Evolutionary conservation across 2,329 filamentous ascomycete genomes (phyloP).

Genomic region (Didymella segeticola): DNA sequence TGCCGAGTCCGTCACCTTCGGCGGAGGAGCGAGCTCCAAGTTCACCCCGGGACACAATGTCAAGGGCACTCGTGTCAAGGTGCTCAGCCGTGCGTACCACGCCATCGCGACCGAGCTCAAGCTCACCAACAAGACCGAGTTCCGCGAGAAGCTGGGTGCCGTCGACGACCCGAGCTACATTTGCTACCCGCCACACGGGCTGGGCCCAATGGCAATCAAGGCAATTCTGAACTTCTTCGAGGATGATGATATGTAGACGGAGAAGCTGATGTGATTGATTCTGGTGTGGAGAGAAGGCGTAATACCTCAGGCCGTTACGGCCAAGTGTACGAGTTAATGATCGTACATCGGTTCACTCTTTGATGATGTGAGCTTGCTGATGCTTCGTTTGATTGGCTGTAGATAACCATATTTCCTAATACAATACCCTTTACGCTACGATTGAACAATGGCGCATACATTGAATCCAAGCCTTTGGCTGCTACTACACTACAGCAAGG

Average conservation of each 20-base stretch:
- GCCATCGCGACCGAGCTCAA: constrained; percentile 82
- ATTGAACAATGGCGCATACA: not conserved
- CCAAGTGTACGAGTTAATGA: constrained; percentile 11
- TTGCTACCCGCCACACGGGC: constrained; percentile 84
- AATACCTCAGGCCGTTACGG: constrained; percentile 29
- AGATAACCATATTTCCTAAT: constrained; percentile 15
- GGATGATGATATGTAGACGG: constrained; percentile 51
- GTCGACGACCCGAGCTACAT: constrained; percentile 86
- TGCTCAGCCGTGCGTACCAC: constrained; percentile 82
- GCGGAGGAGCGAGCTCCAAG: constrained; percentile 77
- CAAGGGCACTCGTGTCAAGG: constrained; percentile 78
- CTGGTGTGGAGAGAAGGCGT: constrained; percentile 12
- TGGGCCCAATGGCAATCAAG: constrained; percentile 80
- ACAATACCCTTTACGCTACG: constrained; percentile 10
- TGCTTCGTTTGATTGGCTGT: constrained; percentile 13
- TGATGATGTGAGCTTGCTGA: constrained; percentile 1
- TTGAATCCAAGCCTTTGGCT: no score
- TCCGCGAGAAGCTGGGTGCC: constrained; percentile 88
- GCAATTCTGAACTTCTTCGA: constrained; percentile 93
- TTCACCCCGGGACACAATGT: constrained; percentile 83
- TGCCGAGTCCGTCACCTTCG: constrained; percentile 78
- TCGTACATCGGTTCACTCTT: constrained; percentile 8
- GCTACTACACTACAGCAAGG: no score
- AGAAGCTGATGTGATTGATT: constrained; percentile 14
- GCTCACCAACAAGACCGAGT: constrained; percentile 83